A percentile compares a stretch with the other conserved stretches of the same genome.
phyloP scores from a whole-genome alignment of 202 grass and related monocot species.

The Panicum hallii region DNA sequence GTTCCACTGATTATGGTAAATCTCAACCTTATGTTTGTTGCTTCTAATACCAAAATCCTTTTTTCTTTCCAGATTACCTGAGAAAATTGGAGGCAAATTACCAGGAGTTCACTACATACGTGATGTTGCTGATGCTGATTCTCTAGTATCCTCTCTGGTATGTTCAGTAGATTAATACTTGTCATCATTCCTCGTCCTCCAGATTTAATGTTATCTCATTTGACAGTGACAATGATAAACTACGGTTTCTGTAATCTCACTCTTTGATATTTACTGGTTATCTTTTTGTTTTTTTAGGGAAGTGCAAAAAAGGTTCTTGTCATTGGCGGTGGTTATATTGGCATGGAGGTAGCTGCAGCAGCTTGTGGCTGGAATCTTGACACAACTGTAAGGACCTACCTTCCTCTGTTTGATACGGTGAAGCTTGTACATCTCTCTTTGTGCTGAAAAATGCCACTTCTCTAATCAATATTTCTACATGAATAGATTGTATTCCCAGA shows the following conservation, averaged over 20 bases:
- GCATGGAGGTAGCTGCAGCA: slow-evolving; percentile 94
- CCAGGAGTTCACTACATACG: slow-evolving; percentile 91
- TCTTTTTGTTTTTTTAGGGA: slow-evolving; percentile 57
- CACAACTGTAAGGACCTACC: slow-evolving; percentile 69
- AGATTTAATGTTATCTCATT: slow-evolving; percentile 15
- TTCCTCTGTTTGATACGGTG: slow-evolving; percentile 28
- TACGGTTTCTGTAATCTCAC: slow-evolving; percentile 4
- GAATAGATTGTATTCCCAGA: slow-evolving; percentile 91
- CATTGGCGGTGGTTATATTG: slow-evolving; percentile 98
- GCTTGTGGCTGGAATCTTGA: slow-evolving; percentile 90
- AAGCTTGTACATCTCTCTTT: slow-evolving; percentile 23
- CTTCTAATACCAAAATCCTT: slow-evolving; percentile 10
- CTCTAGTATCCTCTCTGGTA: slow-evolving; percentile 95
- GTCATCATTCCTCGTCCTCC: not conserved
- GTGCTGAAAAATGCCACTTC: slow-evolving; percentile 1
- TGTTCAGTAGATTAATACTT: slow-evolving; percentile 21
- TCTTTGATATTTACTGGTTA: slow-evolving; percentile 29
- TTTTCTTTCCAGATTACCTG: slow-evolving; percentile 69
- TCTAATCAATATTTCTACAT: slow-evolving; percentile 25
- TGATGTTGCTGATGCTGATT: slow-evolving; percentile 88
- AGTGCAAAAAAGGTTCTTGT: slow-evolving; percentile 79
- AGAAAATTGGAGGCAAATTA: slow-evolving; percentile 82
- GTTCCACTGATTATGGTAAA: not conserved
- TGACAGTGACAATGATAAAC: slow-evolving; percentile 19
- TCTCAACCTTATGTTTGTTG: slow-evolving; percentile 4